Base-by-base conservation (phyloP, 495 filamentous ascomycete genomes). In the Eremomyces bilateralis region DNA sequence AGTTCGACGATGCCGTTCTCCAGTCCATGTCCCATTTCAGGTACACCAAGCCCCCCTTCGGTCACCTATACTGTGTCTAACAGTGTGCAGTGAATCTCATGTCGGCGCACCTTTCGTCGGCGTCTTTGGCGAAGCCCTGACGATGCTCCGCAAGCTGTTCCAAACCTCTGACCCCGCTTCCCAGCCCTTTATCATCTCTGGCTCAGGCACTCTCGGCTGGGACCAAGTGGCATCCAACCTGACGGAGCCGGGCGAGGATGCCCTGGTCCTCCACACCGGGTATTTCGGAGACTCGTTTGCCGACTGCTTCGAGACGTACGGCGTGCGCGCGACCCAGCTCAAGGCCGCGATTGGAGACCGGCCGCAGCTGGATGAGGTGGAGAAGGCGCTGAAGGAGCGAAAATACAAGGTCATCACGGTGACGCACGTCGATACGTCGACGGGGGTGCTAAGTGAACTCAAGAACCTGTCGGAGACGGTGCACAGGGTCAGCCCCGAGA, bases 201-300 rank as follows among this genome's bases (percentile, higher is more conserved):
- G 88, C 38, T 94, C 85, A 30, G 88, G 88, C 21, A 97, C 88
- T 15, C 62, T 97, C 4, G 88, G 88, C 30, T 97, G 88, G 88
- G 88, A 97, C 53, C 55, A 93, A 32, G 82, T 97, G 18, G 77
- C 84, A 15, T 72, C 83, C 38, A 97, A 94, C 59, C 56, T 97
- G 39, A 62, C 75, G 30, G 88, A 97, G 58, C 63, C 65, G 25
- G 82, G 76, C 36, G 88, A 95, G 52, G 70, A 93, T 31, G 88
- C 76, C 8, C 66, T 97, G 16, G 85, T 97, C 36, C 69, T 97
- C 12, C 78, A 92, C 54, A 83, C 80, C 27, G 88, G 88, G 36
- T 97, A 97, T 69, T 97, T 97, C 53, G 82, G 77, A 42, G 83
- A 97, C 53, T 83, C 79, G 20, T 94, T 97, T 50, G 79, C 79